Conservation (phyloP, 108 stramenopile species). For the Skeletonema grethae region DNA sequence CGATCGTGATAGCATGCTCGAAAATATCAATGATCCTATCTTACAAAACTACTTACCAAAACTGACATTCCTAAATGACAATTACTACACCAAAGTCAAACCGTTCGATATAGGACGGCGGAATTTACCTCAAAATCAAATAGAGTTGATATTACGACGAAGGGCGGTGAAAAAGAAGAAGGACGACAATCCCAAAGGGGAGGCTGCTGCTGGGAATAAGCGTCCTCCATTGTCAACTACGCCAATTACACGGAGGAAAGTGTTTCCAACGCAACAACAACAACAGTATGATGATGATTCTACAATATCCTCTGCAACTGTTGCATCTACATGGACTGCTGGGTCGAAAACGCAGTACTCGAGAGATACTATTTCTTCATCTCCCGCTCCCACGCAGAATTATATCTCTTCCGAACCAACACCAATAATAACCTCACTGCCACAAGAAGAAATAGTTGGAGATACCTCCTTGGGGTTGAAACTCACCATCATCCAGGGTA, state of each 20-base stretch:
- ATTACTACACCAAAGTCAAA: constrained; percentile 29
- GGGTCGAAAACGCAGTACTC: not conserved
- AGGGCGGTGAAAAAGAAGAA: constrained; percentile 35
- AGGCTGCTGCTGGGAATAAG: not conserved
- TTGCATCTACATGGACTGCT: constrained; percentile 17
- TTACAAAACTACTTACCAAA: constrained; percentile 29
- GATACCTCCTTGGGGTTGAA: constrained; percentile 86
- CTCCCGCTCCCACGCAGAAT: not conserved
- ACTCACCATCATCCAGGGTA: constrained; percentile 70
- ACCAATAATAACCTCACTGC: constrained; percentile 16
- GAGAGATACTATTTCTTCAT: not conserved
- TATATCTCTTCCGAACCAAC: not conserved
- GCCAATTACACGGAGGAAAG: constrained; percentile 20
- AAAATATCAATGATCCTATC: constrained; percentile 13
- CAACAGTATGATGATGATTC: constrained; percentile 34
- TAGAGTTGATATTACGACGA: constrained; percentile 44
- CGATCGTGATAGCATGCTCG: not conserved
- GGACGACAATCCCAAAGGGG: not conserved
- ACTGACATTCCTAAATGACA: constrained; percentile 17
- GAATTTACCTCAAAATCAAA: constrained; percentile 42
- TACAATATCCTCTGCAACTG: constrained; percentile 33
- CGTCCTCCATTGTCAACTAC: not conserved
- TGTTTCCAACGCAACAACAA: constrained; percentile 15
- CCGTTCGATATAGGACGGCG: constrained; percentile 29
- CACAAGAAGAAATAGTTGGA: constrained; percentile 62